A percentile compares a stretch with the other conserved stretches of the same genome.
Conservation (phyloP, 2,329 filamentous ascomycete species). For the Gnomoniopsis sp. region DNA sequence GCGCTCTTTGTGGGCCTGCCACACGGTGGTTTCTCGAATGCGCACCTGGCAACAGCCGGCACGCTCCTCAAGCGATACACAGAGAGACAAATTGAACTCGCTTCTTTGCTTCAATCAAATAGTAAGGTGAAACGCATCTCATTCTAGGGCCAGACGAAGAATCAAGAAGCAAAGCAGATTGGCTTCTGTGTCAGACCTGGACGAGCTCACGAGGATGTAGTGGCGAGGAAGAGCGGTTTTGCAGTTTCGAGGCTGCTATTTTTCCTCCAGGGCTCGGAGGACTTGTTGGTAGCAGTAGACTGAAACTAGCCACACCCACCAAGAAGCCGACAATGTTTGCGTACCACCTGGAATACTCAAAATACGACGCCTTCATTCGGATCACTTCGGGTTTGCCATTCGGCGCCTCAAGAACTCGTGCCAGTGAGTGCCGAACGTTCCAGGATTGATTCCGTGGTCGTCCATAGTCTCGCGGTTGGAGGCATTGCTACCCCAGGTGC, state of each 20-base stretch:
- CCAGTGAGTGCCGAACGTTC: too few relatives aligned
- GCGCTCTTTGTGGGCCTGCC: conserved; percentile 27
- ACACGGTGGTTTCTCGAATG: conserved; percentile 30
- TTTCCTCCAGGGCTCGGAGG: conserved; percentile 29
- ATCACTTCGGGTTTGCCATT: too few relatives aligned
- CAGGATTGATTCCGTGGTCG: too few relatives aligned
- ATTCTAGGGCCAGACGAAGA: background rate
- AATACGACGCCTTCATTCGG: too few relatives aligned
- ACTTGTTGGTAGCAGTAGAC: too few relatives aligned
- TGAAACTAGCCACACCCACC: too few relatives aligned
- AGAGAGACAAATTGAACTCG: conserved; percentile 27
- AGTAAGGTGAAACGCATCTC: conserved; percentile 4
- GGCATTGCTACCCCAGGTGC: too few relatives aligned
- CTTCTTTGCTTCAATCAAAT: background rate
- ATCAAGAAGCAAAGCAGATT: background rate
- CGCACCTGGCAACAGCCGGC: conserved; percentile 29
- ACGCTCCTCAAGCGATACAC: conserved; percentile 29
- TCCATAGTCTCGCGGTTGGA: too few relatives aligned
- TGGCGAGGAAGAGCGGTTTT: background rate
- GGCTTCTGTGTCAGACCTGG: conserved; percentile 1
- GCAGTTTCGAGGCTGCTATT: background rate
- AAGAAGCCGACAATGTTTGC: too few relatives aligned
- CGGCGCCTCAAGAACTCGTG: too few relatives aligned
- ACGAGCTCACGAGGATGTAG: background rate
- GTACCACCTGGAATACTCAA: too few relatives aligned